Evolutionary conservation across 192 early-diverging fungal genomes (phyloP).

Genomic region (Funneliformis mosseae): DNA sequence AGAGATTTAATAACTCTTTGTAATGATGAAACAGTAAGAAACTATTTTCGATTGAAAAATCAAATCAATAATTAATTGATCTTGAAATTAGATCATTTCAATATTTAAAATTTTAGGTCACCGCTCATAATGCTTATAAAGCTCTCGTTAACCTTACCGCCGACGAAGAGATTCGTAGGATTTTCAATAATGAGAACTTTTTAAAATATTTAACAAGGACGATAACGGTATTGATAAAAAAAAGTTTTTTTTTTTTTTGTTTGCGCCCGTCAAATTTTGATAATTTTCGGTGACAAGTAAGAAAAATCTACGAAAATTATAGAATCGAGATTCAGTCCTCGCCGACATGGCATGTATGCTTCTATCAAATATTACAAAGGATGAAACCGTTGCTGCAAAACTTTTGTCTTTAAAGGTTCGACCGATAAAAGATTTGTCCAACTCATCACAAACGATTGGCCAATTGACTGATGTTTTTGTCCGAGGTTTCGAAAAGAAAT

Average conservation of each 20-base stretch:
- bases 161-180: slow-evolving; percentile 59
- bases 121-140: slow-evolving; percentile 80
- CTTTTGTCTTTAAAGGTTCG: slow-evolving; percentile 50
- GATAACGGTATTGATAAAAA: slow-evolving; percentile 58
- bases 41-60: neutral
- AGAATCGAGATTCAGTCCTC: slow-evolving; percentile 68
- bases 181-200: slow-evolving; percentile 73
- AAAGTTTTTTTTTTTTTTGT: too few relatives aligned
- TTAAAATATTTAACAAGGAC: slow-evolving; percentile 67
- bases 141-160: slow-evolving; percentile 84
- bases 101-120: too few relatives aligned
- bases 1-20: slow-evolving; percentile 20
- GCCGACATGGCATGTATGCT: slow-evolving; percentile 89
- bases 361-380: slow-evolving; percentile 87
- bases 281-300: neutral
- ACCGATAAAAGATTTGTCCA: slow-evolving; percentile 40
- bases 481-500: slow-evolving; percentile 73
- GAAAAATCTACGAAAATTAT: neutral
- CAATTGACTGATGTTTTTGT: slow-evolving; percentile 91
- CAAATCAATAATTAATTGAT: neutral
- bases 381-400: slow-evolving; percentile 57
- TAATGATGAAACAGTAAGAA: slow-evolving; percentile 16
- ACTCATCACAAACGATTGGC: slow-evolving; percentile 63
- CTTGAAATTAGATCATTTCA: neutral
- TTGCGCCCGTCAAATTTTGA: neutral